Base-by-base conservation (phyloP, 2,329 filamentous ascomycete species). In the Talaromyces sp. region DNA sequence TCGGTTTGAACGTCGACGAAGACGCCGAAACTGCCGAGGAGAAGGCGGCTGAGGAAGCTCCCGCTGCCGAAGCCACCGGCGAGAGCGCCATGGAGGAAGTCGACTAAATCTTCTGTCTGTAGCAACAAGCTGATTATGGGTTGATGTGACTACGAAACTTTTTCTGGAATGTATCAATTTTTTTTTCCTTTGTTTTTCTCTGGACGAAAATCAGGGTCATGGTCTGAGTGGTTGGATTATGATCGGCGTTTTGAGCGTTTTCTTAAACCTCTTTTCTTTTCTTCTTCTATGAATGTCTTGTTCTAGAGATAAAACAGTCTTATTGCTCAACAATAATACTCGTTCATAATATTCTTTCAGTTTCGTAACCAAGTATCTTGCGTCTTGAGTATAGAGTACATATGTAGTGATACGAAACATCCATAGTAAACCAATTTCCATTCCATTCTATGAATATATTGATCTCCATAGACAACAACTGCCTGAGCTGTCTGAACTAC, bases 51-150 rank as follows among this genome's bases (percentile, higher is more conserved):
- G 83, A 84, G 58, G 82, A 80, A 63, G 77, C 85, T 59, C 80
- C 84, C 58, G 79, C 86, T 61, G 83, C 81, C 56, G 84, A 83
- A 68, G 81, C 81, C 59, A 80, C 88, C 65, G 88, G 87, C 69
- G 91, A 96, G 86, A 95, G 89, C 81, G 88, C 92, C 77, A 99
- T 99, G 94, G 94, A 99, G 87, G 94, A 99, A 86, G 94, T 99
- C 75, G 94, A 99, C 85, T 99, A 96, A 70, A 79, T 59, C 28
- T 54, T 11, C 17, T 35, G 13, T 9, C 13, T n/a, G n/a, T 50
- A 25, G 28, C 36, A 37, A 43, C 25, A 54, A 28, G 22, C 15
- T 56, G 54, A 56, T 48, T 33, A 53, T 36, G 46, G 53, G 53
- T 53, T 59, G 52, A 59, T 59, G 57, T 59, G 57, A 48, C 41